Evolutionary conservation across 495 filamentous ascomycete species (phyloP).

Genomic region (Talaromyces wortmannii): DNA sequence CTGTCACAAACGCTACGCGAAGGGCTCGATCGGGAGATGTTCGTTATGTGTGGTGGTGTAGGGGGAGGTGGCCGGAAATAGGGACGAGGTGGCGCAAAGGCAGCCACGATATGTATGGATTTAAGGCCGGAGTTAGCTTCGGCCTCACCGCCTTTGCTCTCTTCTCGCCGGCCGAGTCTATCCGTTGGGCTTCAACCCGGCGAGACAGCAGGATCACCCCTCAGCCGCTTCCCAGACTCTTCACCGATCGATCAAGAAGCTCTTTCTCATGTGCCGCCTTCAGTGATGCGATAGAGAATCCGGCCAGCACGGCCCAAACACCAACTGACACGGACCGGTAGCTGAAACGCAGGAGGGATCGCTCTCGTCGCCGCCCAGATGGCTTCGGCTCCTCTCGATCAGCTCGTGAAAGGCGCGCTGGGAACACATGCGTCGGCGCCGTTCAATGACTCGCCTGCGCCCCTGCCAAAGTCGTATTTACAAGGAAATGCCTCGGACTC

Average conservation of each 20-base stretch:
- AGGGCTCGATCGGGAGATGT: too few relatives aligned
- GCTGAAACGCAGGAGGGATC: not conserved
- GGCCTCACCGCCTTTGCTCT: not conserved
- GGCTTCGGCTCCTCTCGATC: conserved; percentile 64
- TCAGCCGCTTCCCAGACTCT: not conserved
- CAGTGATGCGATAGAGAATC: not conserved
- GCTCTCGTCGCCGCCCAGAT: conserved; percentile 19
- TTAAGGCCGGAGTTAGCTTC: not conserved
- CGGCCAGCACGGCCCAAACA: not conserved
- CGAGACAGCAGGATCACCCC: not conserved
- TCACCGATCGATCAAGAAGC: not conserved
- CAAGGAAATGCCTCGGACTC: conserved; percentile 10
- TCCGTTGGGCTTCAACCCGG: too few relatives aligned
- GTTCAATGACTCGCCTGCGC: conserved; percentile 28
- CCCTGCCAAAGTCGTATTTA: conserved; percentile 20
- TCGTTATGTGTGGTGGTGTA: too few relatives aligned
- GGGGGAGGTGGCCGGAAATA: too few relatives aligned
- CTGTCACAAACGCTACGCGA: too few relatives aligned
- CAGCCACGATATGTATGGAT: not conserved
- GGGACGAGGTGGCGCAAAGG: too few relatives aligned
- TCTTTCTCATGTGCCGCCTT: not conserved
- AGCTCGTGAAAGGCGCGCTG: conserved; percentile 79
- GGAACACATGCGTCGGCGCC: conserved; percentile 38
- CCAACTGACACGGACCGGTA: not conserved
- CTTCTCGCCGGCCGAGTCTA: too few relatives aligned